Evolutionary conservation across 2,329 filamentous ascomycete genomes (phyloP).

Genomic region (Stagonosporopsis rhizophila): DNA sequence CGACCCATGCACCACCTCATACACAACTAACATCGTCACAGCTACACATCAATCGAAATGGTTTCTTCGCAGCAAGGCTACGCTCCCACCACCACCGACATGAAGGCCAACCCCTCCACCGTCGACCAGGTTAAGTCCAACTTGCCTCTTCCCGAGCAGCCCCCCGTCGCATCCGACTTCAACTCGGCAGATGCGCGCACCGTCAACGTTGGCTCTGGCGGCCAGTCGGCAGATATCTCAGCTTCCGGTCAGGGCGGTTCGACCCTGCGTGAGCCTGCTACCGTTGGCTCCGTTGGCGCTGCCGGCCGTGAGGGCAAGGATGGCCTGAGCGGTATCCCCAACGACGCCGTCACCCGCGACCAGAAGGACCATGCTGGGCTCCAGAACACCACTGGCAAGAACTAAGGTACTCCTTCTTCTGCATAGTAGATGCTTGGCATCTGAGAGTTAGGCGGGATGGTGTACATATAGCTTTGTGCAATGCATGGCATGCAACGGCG

Average conservation of each 20-base stretch:
- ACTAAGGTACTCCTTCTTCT: conserved; percentile 10
- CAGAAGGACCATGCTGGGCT: conserved; percentile 52
- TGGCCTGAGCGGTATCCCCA: conserved; percentile 61
- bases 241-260: conserved; percentile 50
- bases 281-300: conserved; percentile 55
- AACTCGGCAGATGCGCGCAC: conserved; percentile 73
- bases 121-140: conserved; percentile 74
- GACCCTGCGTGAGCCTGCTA: conserved; percentile 54
- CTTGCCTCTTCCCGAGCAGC: conserved; percentile 80
- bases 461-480: conserved; percentile 17
- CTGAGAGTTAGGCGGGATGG: neutral
- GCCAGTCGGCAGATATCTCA: conserved; percentile 52
- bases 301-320: conserved; percentile 71
- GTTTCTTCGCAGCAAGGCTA: conserved; percentile 38
- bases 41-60: conserved; percentile 24
- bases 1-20: neutral
- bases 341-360: conserved; percentile 64
- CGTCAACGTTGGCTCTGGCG: conserved; percentile 73
- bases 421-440: conserved; percentile 3
- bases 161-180: conserved; percentile 78
- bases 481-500: conserved; percentile 18
- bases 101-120: conserved; percentile 54
- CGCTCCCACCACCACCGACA: conserved; percentile 28
- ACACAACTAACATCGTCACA: neutral
- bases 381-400: conserved; percentile 47